Percentiles rank a stretch among this genome's conserved stretches.
Evolutionary conservation across 768 basidiomycete genomes (phyloP).

Genomic region (Tylopilus rubrobrunneus): DNA sequence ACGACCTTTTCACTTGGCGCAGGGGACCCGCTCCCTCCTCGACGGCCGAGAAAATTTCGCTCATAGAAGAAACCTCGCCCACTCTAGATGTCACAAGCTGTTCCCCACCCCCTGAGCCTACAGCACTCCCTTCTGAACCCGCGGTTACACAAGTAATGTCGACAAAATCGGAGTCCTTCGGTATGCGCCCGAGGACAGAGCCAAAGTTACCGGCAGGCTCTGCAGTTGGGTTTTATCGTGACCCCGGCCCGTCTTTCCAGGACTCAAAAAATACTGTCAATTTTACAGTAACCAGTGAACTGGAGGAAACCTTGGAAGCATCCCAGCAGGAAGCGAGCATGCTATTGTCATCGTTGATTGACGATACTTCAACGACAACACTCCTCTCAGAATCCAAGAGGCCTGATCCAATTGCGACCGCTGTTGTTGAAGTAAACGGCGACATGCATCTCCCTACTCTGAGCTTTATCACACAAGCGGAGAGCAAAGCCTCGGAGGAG

Average conservation of each 20-base stretch:
- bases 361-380: slow-evolving; percentile 10
- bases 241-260: slow-evolving; percentile 48
- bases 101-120: slow-evolving; percentile 58
- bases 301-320: slow-evolving; percentile 39
- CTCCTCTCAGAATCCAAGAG: slow-evolving; percentile 5
- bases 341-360: slow-evolving; percentile 24
- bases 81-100: slow-evolving; percentile 56
- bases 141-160: slow-evolving; percentile 34
- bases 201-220: slow-evolving; percentile 73
- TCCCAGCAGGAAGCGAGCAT: slow-evolving; percentile 18
- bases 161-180: slow-evolving; percentile 21
- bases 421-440: slow-evolving; percentile 3
- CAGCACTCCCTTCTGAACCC: slow-evolving; percentile 20
- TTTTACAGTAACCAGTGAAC: slow-evolving; percentile 78
- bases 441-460: slow-evolving; percentile 16
- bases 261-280: slow-evolving; percentile 53
- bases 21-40: slow-evolving; percentile 24
- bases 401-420: slow-evolving; percentile 5
- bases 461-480: slow-evolving; percentile 32
- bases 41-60: slow-evolving; percentile 4
- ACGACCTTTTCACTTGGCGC: slow-evolving; percentile 39
- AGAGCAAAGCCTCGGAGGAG: slow-evolving; percentile 51
- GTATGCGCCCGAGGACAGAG: slow-evolving; percentile 47
- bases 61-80: slow-evolving; percentile 10
- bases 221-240: slow-evolving; percentile 69